Conservation (phyloP, 2,329 filamentous ascomycete species). For the Sporothrix phasma region DNA sequence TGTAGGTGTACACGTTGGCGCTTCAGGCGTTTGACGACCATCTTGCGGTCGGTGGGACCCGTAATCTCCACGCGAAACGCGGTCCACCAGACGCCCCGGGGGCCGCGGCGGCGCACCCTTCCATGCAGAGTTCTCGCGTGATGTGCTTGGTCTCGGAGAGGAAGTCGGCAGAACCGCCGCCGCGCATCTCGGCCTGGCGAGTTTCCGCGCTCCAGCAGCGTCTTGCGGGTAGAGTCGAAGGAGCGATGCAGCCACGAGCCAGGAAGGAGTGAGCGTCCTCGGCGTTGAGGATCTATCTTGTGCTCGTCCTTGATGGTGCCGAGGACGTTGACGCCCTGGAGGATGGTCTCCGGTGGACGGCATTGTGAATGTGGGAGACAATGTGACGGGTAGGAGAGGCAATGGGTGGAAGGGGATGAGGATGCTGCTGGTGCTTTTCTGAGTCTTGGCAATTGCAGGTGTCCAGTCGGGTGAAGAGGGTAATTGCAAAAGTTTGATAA, state of each 20-base stretch:
- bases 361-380: slow-evolving; percentile 57
- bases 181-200: slow-evolving; percentile 89
- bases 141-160: slow-evolving; percentile 92
- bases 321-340: slow-evolving; percentile 80
- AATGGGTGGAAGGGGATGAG: not conserved
- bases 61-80: slow-evolving; percentile 96
- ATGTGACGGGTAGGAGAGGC: slow-evolving; percentile 28
- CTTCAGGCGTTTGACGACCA: slow-evolving; percentile 98
- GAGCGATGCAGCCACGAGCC: slow-evolving; percentile 86
- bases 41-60: slow-evolving; percentile 93
- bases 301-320: slow-evolving; percentile 68
- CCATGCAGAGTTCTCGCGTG: slow-evolving; percentile 88
- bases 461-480: not conserved
- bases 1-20: slow-evolving; percentile 94
- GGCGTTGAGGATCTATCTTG: slow-evolving; percentile 87
- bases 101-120: slow-evolving; percentile 81
- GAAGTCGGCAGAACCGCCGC: slow-evolving; percentile 81
- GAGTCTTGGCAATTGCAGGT: not conserved
- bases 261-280: slow-evolving; percentile 84
- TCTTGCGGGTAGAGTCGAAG: slow-evolving; percentile 84
- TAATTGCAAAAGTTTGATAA: not conserved
- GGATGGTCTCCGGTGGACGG: slow-evolving; percentile 62
- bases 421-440: too few species aligned
- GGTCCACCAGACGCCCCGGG: slow-evolving; percentile 88
- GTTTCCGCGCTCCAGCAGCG: slow-evolving; percentile 75